phyloP scores from a whole-genome alignment of 305 asterid species.

The Andrographis paniculata region DNA sequence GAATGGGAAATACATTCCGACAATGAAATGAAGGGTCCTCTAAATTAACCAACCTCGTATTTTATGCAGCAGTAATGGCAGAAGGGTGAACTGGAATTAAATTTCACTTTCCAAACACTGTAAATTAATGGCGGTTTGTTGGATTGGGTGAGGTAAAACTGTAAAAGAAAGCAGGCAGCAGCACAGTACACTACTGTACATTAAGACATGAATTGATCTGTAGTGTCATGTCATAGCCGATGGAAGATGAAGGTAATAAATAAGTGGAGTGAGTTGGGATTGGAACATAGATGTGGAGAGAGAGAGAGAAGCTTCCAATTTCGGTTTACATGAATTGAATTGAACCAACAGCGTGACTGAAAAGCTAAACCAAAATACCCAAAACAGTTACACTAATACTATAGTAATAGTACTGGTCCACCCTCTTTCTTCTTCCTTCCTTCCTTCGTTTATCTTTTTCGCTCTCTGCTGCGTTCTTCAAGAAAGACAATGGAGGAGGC shows the following conservation, averaged over 20 bases:
- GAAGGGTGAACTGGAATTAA: too few relatives aligned
- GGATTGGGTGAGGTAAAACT: neutral
- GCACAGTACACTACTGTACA: neutral
- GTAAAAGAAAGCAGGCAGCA: neutral
- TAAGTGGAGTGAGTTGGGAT: neutral
- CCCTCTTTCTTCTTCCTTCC: slow-evolving; percentile 28
- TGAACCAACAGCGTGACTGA: neutral
- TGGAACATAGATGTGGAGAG: slow-evolving; percentile 18
- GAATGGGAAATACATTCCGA: too few relatives aligned
- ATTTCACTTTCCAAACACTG: too few relatives aligned
- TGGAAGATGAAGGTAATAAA: neutral
- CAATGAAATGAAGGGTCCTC: too few relatives aligned
- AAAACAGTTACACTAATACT: too few relatives aligned
- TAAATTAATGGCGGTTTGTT: too few relatives aligned
- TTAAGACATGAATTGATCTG: neutral
- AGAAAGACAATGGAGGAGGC: slow-evolving; percentile 38
- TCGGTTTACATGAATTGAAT: too few relatives aligned
- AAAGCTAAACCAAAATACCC: too few relatives aligned
- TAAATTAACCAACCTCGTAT: too few relatives aligned
- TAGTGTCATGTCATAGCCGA: neutral
- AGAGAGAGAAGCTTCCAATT: slow-evolving; percentile 12
- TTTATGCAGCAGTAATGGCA: too few relatives aligned
- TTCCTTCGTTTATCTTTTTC: slow-evolving; percentile 22
- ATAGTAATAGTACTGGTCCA: too few relatives aligned
- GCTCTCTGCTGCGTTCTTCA: slow-evolving; percentile 20